Conservation (phyloP, 768 basidiomycete species). For the Mycena olivaceomarginata region DNA sequence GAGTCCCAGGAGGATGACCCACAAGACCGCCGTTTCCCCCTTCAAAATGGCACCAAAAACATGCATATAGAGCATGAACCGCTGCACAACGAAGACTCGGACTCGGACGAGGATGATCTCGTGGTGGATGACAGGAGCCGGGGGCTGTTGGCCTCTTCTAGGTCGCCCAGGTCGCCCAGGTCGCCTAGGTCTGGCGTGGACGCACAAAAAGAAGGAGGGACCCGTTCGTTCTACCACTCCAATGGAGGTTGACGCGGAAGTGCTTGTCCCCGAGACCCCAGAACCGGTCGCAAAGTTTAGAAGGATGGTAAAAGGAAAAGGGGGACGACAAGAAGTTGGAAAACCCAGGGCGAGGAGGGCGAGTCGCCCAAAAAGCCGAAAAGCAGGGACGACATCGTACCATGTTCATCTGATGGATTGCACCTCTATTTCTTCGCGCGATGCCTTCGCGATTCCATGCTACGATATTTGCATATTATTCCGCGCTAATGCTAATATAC, state of each 20-base stretch:
- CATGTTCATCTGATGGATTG: background rate
- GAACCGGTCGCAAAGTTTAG: conserved; percentile 37
- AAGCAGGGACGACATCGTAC: conserved; percentile 58
- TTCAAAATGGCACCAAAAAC: conserved; percentile 36
- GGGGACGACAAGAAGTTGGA: conserved; percentile 42
- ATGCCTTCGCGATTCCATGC: background rate
- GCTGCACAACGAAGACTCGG: conserved; percentile 57
- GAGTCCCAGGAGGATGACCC: background rate
- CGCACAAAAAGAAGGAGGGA: conserved; percentile 45
- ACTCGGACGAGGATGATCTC: conserved; percentile 58
- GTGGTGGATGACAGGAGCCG: conserved; percentile 61
- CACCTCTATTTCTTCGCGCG: background rate
- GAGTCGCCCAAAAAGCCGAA: conserved; percentile 66
- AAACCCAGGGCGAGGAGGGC: conserved; percentile 61
- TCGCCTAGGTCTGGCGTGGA: conserved; percentile 50
- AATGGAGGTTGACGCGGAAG: conserved; percentile 44
- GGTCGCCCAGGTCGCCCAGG: conserved; percentile 51
- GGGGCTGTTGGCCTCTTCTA: conserved; percentile 64
- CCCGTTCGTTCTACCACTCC: background rate
- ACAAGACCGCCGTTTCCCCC: background rate
- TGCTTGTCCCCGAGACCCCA: conserved; percentile 49
- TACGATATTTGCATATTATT: too few relatives aligned
- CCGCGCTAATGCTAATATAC: background rate
- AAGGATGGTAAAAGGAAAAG: background rate
- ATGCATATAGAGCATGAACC: conserved; percentile 16